Conservation (phyloP, 179 eudicot species). For the Camellia oleifera region DNA sequence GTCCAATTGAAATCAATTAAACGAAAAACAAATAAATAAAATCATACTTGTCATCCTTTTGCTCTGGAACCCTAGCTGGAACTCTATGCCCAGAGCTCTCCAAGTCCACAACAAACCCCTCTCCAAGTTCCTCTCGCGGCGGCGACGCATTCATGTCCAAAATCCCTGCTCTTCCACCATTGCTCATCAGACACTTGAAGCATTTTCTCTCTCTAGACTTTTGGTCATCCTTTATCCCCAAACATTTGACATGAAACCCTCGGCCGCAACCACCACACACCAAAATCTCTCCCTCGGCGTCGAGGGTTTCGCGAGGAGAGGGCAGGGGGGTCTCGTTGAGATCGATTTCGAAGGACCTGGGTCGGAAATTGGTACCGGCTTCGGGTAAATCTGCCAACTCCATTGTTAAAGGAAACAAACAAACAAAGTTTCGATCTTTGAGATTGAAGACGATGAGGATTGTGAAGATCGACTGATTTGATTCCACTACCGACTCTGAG, state of each 20-base stretch:
- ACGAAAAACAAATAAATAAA: slow-evolving; percentile 14
- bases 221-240: slow-evolving; percentile 15
- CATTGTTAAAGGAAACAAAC: slow-evolving; percentile 1
- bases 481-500: too few relatives aligned
- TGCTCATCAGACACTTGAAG: slow-evolving; percentile 25
- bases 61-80: background rate
- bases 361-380: slow-evolving; percentile 1
- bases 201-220: slow-evolving; percentile 14
- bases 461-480: too few relatives aligned
- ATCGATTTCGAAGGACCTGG: slow-evolving; percentile 18
- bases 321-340: slow-evolving; percentile 17
- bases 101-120: background rate
- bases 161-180: slow-evolving; percentile 14
- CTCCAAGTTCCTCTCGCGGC: slow-evolving; percentile 20
- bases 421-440: background rate
- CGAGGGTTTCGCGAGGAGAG: slow-evolving; percentile 8
- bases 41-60: slow-evolving; percentile 21
- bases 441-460: too few relatives aligned
- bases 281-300: slow-evolving; percentile 17
- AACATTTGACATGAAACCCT: slow-evolving; percentile 2
- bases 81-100: background rate
- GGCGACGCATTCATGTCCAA: slow-evolving; percentile 33
- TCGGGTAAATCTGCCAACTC: slow-evolving; percentile 2
- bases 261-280: background rate
- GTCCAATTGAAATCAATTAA: slow-evolving; percentile 10